Percentiles rank a stretch among this genome's conserved stretches.
Conservation (phyloP, 208 protist genomes). For the Spongospora subterranea region DNA sequence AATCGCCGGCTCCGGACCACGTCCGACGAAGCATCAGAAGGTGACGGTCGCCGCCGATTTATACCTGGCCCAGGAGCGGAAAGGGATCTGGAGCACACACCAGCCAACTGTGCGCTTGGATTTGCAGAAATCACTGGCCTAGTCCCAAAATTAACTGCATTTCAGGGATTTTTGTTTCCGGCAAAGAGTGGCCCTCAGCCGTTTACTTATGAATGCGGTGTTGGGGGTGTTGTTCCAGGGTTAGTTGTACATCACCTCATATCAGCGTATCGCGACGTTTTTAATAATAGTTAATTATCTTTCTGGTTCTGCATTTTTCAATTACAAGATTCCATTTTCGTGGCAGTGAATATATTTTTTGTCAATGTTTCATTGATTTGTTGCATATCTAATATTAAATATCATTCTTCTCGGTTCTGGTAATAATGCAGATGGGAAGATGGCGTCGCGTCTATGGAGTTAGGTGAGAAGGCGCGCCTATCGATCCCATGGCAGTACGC, state of each 20-base stretch:
- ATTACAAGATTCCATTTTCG: too few relatives aligned
- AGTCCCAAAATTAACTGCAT: background rate
- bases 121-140: background rate
- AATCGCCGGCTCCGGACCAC: background rate
- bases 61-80: background rate
- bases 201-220: conserved; percentile 7
- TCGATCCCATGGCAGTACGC: conserved; percentile 43
- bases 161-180: conserved; percentile 30
- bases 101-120: background rate
- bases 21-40: background rate
- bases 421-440: background rate
- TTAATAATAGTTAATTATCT: too few relatives aligned
- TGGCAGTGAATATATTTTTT: too few relatives aligned
- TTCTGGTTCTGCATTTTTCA: too few relatives aligned
- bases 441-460: conserved; percentile 45
- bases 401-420: background rate
- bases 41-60: conserved; percentile 50
- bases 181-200: background rate
- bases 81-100: conserved; percentile 34
- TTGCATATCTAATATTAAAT: too few relatives aligned
- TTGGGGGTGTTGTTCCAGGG: conserved; percentile 14
- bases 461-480: conserved; percentile 37
- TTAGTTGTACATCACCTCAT: background rate
- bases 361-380: too few relatives aligned
- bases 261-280: too few relatives aligned